Base-by-base conservation (phyloP, 164 flowering plant species). In the Buxus sempervirens region DNA sequence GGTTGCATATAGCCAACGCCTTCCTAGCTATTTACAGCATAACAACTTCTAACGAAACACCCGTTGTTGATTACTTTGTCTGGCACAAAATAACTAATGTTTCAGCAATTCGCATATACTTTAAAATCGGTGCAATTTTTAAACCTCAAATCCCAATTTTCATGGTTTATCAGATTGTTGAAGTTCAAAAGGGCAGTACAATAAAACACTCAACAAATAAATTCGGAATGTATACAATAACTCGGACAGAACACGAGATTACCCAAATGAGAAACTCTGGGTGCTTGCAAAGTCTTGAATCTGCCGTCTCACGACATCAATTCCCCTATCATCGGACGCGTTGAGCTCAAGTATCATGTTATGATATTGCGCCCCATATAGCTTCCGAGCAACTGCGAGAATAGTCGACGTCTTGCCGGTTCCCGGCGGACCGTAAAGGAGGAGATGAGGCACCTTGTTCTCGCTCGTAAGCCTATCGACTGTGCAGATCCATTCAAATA, bases 211-310 rank as follows among this genome's bases (percentile, higher is more conserved):
- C 38, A 22, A 0, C 7, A 24, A 48, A 32, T 5, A 54, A 32
- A 4, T 55, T 14, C n/a, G 62, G 28, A 18, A 15, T 28, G 2
- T 5, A 15, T 45, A 18, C 21, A 51, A 27, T 51, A 10, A 69
- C 28, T 24, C 21, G 19, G 66, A 24, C 2, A 22, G 21, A 38
- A 62, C 8, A n/a, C 48, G 0, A 9, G 45, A 0, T 26, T 76
- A 94, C 98, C 98, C 93, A 79, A 95, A 90, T 5, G 97, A 89
- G 82, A 95, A 86, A 78, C 97, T 95, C 77, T 95, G 98, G 38
- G 99, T 95, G 84, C 99, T 95, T 36, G 99, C 97, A 70, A 95
- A 95, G 75, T 95, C 93, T 79, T 95, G 98, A 60, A 95, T 90
- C 82, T 95, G 99, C 75, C 89, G 90, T 60, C 99, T 79, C 19